Conservation (phyloP, 805 yeast species). For the Candida ascalaphidarum region DNA sequence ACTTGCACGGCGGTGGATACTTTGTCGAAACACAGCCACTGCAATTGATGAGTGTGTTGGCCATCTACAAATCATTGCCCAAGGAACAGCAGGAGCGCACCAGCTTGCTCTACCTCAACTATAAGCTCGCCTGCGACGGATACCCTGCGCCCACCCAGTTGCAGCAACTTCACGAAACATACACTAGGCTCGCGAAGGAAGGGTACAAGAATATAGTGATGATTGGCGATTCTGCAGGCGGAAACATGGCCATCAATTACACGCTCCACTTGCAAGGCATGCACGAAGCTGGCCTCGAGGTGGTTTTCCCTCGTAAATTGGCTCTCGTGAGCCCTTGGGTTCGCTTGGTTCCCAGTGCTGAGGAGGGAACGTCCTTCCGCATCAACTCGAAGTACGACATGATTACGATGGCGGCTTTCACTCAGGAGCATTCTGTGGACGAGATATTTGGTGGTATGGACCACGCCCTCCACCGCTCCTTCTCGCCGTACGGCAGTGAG, state of each 20-base stretch:
- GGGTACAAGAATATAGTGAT: conserved; percentile 21
- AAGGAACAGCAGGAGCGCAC: conserved; percentile 9
- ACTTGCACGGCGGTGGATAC: conserved; percentile 34
- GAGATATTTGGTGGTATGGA: no score
- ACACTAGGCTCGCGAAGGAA: conserved; percentile 5
- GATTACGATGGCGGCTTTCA: no score
- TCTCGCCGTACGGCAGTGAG: no score
- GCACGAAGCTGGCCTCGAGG: conserved; percentile 1
- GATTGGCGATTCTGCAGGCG: conserved; percentile 38
- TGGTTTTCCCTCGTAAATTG: conserved; percentile 16
- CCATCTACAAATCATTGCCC: conserved; percentile 19
- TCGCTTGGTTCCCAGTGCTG: conserved; percentile 13
- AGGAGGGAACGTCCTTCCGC: conserved; percentile 23
- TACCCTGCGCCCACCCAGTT: conserved; percentile 24
- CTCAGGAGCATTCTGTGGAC: conserved; percentile 4
- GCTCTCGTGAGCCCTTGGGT: conserved; percentile 33
- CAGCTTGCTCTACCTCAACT: conserved; percentile 22
- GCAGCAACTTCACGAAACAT: conserved; percentile 19
- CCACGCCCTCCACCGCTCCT: conserved; percentile 15
- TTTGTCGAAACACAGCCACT: conserved; percentile 18
- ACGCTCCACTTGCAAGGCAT: no score
- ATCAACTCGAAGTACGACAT: conserved; percentile 12
- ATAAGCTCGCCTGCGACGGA: conserved; percentile 21
- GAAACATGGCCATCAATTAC: conserved; percentile 22
- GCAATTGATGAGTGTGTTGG: conserved; percentile 21